phyloP scores from a whole-genome alignment of 371 early-diverging fungal genomes.

The Rhizopus microsporus region DNA sequence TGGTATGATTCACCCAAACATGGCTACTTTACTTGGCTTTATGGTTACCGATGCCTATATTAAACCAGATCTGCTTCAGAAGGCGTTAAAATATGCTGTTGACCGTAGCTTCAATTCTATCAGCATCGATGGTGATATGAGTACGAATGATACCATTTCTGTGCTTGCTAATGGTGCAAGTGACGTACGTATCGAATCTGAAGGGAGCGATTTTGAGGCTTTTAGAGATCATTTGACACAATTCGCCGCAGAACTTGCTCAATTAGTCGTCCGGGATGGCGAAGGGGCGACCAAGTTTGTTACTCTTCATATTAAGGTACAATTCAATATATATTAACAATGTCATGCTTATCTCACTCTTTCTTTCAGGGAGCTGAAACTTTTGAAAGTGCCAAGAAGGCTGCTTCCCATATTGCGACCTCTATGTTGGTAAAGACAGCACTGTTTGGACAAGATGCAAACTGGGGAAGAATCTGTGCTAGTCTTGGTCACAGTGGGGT shows the following conservation, averaged over 20 bases:
- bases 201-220: conserved; percentile 58
- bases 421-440: conserved; percentile 95
- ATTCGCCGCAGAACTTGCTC: conserved; percentile 83
- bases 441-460: conserved; percentile 94
- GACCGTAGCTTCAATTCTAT: conserved; percentile 94
- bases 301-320: conserved; percentile 82
- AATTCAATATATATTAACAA: neutral
- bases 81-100: conserved; percentile 77
- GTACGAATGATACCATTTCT: conserved; percentile 92
- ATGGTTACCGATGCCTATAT: conserved; percentile 86
- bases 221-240: conserved; percentile 76
- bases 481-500: conserved; percentile 63
- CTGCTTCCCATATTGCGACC: conserved; percentile 87
- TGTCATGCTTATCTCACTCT: neutral
- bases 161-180: conserved; percentile 88
- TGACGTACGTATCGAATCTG: conserved; percentile 46
- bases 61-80: conserved; percentile 60
- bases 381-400: conserved; percentile 77
- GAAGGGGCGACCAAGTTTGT: conserved; percentile 98
- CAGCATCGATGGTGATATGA: conserved; percentile 93
- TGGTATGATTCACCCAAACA: conserved; percentile 94
- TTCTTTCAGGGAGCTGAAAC: conserved; percentile 62
- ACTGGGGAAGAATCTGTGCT: conserved; percentile 88
- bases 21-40: conserved; percentile 90
- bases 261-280: conserved; percentile 90